Evolutionary conservation across 495 filamentous ascomycete genomes (phyloP).

Genomic region (Thozetella sp.): DNA sequence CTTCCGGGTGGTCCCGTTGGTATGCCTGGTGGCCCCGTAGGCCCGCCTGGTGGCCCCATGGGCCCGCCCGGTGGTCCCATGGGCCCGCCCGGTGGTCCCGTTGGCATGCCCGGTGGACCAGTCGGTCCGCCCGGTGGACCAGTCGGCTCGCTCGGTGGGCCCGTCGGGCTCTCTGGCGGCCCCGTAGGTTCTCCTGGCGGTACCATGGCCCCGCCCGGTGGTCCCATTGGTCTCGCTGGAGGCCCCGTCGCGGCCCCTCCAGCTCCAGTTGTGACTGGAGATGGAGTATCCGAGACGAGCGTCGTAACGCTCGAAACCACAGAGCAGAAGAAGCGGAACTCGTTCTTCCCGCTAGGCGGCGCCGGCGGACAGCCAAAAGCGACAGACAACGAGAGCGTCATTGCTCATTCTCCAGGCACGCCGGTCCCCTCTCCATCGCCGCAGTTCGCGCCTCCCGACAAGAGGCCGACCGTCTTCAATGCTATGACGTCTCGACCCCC

Average conservation of each 20-base stretch:
- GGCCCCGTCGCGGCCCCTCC: constrained; percentile 20
- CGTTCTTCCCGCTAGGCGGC: constrained; percentile 15
- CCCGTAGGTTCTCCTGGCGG: background rate
- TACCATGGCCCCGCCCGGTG: background rate
- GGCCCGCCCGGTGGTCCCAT: background rate
- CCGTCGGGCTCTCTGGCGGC: background rate
- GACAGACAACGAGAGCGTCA: constrained; percentile 28
- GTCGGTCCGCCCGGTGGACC: background rate
- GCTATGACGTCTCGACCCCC: constrained; percentile 2
- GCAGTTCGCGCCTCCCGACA: constrained; percentile 16
- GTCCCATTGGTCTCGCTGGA: constrained; percentile 13
- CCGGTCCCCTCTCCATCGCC: constrained; percentile 12
- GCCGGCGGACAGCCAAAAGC: constrained; percentile 13
- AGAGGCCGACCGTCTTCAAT: constrained; percentile 17
- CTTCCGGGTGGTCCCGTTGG: background rate
- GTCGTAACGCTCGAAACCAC: constrained; percentile 28
- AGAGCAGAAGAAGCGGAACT: constrained; percentile 14
- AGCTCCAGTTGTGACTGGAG: constrained; percentile 16
- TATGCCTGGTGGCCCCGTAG: background rate
- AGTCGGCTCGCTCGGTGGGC: background rate
- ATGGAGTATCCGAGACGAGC: constrained; percentile 35
- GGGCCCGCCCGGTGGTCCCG: background rate
- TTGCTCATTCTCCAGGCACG: constrained; percentile 23
- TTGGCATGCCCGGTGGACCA: background rate
- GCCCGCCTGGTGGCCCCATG: background rate